Base-by-base conservation (phyloP, 371 early-diverging fungal genomes). In the Lichtheimia corymbifera region DNA sequence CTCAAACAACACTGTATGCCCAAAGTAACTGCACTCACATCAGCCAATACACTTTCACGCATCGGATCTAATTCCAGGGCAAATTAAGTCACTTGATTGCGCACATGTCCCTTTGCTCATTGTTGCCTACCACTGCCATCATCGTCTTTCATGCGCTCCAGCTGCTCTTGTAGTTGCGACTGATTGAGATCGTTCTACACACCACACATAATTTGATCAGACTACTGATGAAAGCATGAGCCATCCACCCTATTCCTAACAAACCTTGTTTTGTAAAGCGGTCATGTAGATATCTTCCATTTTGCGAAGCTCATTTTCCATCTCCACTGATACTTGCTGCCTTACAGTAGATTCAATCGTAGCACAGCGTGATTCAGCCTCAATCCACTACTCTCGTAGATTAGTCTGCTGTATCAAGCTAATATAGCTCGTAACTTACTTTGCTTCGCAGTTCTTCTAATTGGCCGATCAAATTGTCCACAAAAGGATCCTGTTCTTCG, bases 321-420 rank as follows among this genome's bases (percentile, higher is more conserved):
- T 66, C 53, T 83, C 82, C 13, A 62, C 62, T 0, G 85, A 59
- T 6, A 86, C 71, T 58, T 81, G 81, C 17, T 76, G 73, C 15
- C 88, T 74, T 22, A 83, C 74, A 42, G 82, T 82, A 18, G 79
- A 65, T 63, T 90, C 89, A 42, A 87, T 67, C 2, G 67, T 65
- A n/a, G 80, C 65, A 55, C 74, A 77, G 14, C 82, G 74, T 28
- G 77, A 73, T 70, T 88, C 87, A 17, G 83, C 77, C 28, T 80
- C 85, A 18, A 79, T 68, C 70, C 85, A 82, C 77, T 80, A 50
- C 4, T 35, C 13, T 7, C 14, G 25, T 9, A 50, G 35, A 50
- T 30, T 18, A 62, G 25, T 4, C 13, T 53, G 41, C 18, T n/a
- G 35, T 44, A 11, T 11, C 5, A 18, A 35, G 35, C 17, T 17